A percentile compares a stretch with the other conserved stretches of the same genome.
Conservation (phyloP, 2,329 filamentous ascomycete species). For the Xylariales sp. region DNA sequence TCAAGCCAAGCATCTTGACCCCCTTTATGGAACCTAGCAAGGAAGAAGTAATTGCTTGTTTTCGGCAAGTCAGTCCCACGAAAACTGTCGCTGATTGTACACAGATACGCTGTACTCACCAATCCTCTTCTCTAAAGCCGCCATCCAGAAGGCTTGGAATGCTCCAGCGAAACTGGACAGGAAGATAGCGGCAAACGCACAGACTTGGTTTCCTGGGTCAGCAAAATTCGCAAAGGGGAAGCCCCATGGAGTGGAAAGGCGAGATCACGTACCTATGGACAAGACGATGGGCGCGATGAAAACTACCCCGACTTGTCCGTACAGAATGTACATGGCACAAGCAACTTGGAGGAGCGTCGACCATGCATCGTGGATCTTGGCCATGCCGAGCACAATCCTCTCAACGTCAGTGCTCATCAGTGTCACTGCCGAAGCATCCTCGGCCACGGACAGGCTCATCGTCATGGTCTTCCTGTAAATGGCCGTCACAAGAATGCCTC, state of each 20-base stretch:
- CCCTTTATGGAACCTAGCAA: slow-evolving; percentile 10
- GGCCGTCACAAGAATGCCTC: slow-evolving; percentile 25
- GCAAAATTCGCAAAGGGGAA: too few relatives aligned
- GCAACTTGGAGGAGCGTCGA: slow-evolving; percentile 8
- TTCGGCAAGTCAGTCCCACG: background rate
- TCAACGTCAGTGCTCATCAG: slow-evolving; percentile 11
- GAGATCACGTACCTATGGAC: slow-evolving; percentile 10
- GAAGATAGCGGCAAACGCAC: background rate
- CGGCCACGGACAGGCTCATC: slow-evolving; percentile 22
- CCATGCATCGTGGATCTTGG: slow-evolving; percentile 9
- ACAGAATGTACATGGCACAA: slow-evolving; percentile 11
- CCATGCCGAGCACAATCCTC: slow-evolving; percentile 9
- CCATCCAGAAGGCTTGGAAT: slow-evolving; percentile 10
- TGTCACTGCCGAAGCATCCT: slow-evolving; percentile 20
- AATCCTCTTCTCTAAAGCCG: slow-evolving; percentile 8
- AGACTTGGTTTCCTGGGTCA: too few relatives aligned
- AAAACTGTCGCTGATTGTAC: too few relatives aligned
- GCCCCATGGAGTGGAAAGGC: too few relatives aligned
- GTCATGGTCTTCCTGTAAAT: slow-evolving; percentile 29
- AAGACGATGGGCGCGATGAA: slow-evolving; percentile 10
- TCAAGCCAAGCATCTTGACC: slow-evolving; percentile 12
- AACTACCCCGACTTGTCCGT: slow-evolving; percentile 7
- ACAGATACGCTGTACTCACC: slow-evolving; percentile 5
- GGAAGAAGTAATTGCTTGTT: slow-evolving; percentile 7
- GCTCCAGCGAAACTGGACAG: slow-evolving; percentile 8